Evolutionary conservation across 1,284 basidiomycete genomes (phyloP).

Genomic region (Laetiporus sulphureus): DNA sequence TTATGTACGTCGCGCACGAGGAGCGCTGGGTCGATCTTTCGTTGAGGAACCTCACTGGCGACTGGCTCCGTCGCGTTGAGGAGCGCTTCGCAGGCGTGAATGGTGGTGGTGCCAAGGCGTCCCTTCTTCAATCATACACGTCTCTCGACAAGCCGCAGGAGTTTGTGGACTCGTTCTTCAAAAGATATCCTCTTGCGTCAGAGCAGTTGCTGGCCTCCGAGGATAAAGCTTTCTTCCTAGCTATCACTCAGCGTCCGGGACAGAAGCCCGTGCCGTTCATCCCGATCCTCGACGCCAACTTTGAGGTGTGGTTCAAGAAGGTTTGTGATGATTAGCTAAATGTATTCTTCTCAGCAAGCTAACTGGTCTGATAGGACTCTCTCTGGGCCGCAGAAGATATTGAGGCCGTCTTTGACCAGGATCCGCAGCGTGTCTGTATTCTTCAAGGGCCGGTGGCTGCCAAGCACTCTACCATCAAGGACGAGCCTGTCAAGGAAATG

Average conservation of each 20-base stretch:
- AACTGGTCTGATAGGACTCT: slow-evolving; percentile 63
- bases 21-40: slow-evolving; percentile 91
- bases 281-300: slow-evolving; percentile 88
- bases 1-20: slow-evolving; percentile 93
- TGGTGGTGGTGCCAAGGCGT: slow-evolving; percentile 68
- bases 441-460: slow-evolving; percentile 95
- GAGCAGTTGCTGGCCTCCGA: slow-evolving; percentile 90
- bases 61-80: slow-evolving; percentile 95
- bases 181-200: slow-evolving; percentile 75
- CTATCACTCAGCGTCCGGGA: slow-evolving; percentile 89
- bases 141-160: slow-evolving; percentile 78
- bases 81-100: slow-evolving; percentile 96
- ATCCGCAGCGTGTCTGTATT: slow-evolving; percentile 96
- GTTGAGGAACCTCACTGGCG: slow-evolving; percentile 92
- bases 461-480: slow-evolving; percentile 82
- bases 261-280: slow-evolving; percentile 99
- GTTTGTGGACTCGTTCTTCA: slow-evolving; percentile 83
- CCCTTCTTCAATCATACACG: slow-evolving; percentile 85
- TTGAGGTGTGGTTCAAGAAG: slow-evolving; percentile 99
- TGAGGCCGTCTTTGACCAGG: slow-evolving; percentile 97
- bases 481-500: slow-evolving; percentile 91
- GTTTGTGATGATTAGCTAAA: slow-evolving; percentile 32
- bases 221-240: slow-evolving; percentile 93
- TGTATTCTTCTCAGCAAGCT: slow-evolving; percentile 7
- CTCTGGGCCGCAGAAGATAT: slow-evolving; percentile 98